Percentiles rank a stretch among this genome's conserved stretches.
Evolutionary conservation across 2,329 filamentous ascomycete genomes (phyloP).

Genomic region (Pseudogymnoascus sp.): DNA sequence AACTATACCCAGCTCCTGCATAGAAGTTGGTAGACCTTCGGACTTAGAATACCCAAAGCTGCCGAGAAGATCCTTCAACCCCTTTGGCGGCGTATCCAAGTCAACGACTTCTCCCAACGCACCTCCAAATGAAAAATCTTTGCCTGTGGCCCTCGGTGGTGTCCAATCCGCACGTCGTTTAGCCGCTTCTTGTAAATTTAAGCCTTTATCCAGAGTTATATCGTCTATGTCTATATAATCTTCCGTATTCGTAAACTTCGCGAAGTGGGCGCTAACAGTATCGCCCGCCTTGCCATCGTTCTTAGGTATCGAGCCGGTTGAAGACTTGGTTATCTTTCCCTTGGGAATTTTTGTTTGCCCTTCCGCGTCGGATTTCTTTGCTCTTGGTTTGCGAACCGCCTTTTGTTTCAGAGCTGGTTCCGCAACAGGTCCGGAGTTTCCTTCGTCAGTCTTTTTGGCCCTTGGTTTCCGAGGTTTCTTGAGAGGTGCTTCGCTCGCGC

Average conservation of each 20-base stretch:
- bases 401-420: conserved; percentile 14
- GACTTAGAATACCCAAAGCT: conserved; percentile 32
- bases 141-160: conserved; percentile 42
- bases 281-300: conserved; percentile 19
- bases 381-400: conserved; percentile 17
- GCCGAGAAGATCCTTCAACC: conserved; percentile 26
- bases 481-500: neutral
- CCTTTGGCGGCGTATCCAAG: neutral
- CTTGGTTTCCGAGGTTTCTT: conserved; percentile 16
- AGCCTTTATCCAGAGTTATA: conserved; percentile 11
- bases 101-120: neutral
- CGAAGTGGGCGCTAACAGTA: conserved; percentile 31
- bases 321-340: conserved; percentile 29
- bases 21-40: conserved; percentile 13
- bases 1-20: conserved; percentile 9
- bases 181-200: conserved; percentile 34
- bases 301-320: conserved; percentile 16
- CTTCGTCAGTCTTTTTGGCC: conserved; percentile 19
- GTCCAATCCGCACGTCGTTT: conserved; percentile 59
- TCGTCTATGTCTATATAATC: conserved; percentile 3
- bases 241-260: neutral
- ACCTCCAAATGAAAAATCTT: conserved; percentile 11
- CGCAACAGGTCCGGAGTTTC: neutral
- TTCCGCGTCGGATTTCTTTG: conserved; percentile 22
- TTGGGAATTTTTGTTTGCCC: conserved; percentile 28